A percentile compares a stretch with the other conserved stretches of the same genome.
These are phyloP conservation scores for Corynascus novoguineensis DNA, from an alignment of 495 filamentous ascomycete genomes.

Conservation along the genomic window DNA sequence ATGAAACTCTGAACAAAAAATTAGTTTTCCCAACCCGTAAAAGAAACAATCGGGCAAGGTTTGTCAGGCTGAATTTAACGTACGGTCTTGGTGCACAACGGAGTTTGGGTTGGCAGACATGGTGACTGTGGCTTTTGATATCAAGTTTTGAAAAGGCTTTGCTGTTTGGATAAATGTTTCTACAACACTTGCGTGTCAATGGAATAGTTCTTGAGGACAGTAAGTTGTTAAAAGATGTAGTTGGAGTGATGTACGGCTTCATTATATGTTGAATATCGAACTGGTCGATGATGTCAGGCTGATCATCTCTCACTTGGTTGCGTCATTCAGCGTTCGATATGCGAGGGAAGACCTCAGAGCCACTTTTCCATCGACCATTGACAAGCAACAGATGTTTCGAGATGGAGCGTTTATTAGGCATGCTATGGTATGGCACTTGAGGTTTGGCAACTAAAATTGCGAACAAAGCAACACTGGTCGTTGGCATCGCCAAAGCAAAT, in stretches of 20 bases:
- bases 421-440: too few relatives aligned
- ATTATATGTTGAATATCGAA: not conserved
- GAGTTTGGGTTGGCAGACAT: conserved; percentile 57
- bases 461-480: too few relatives aligned
- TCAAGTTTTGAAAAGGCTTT: too few relatives aligned
- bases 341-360: not conserved
- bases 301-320: not conserved
- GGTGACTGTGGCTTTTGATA: not conserved
- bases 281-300: not conserved
- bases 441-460: too few relatives aligned
- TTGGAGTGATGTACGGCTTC: not conserved
- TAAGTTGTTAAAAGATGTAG: too few relatives aligned
- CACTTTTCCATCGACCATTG: not conserved
- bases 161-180: too few relatives aligned
- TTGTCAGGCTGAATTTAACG: not conserved
- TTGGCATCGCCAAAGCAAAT: too few relatives aligned
- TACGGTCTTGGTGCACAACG: conserved; percentile 47
- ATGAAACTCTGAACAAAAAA: conserved; percentile 42
- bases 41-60: not conserved
- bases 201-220: too few relatives aligned
- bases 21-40: not conserved
- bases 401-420: too few relatives aligned
- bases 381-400: too few relatives aligned
- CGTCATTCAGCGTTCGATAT: conserved; percentile 1
- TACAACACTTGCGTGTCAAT: too few relatives aligned